These are phyloP conservation scores for Earliella scabrosa DNA, from an alignment of 1,284 basidiomycete genomes.

Conservation along the genomic window DNA sequence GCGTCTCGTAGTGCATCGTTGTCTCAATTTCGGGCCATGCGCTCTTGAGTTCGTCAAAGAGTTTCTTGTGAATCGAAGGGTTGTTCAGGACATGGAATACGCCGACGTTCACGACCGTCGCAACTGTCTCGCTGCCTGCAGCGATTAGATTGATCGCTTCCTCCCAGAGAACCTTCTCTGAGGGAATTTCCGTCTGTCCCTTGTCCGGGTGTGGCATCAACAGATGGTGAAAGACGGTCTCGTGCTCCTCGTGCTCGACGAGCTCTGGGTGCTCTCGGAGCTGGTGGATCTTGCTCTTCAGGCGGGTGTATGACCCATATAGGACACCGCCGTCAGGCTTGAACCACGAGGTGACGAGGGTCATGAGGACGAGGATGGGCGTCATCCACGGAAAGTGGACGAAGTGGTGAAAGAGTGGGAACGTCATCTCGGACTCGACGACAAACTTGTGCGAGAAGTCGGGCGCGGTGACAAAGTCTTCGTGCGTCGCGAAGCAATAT, in stretches of 20 bases:
- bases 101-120: neutral
- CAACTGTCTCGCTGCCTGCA: neutral
- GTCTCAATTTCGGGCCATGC: neutral
- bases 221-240: conserved; percentile 1
- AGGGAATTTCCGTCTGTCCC: neutral
- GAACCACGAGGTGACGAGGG: neutral
- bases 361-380: neutral
- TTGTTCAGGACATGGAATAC: neutral
- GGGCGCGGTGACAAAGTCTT: neutral
- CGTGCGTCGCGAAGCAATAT: neutral
- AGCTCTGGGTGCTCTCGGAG: neutral
- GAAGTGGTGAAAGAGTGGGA: neutral
- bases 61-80: neutral
- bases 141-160: neutral
- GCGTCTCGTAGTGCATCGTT: neutral
- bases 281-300: neutral
- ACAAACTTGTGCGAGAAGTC: neutral
- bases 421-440: neutral
- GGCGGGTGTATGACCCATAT: neutral
- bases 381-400: neutral
- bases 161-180: neutral
- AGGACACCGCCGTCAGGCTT: neutral
- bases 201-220: conserved; percentile 1
- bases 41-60: neutral
- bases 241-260: neutral